These are phyloP conservation scores for Asterophora lycoperdoides DNA, from an alignment of 768 basidiomycete genomes.

Conservation along the genomic window DNA sequence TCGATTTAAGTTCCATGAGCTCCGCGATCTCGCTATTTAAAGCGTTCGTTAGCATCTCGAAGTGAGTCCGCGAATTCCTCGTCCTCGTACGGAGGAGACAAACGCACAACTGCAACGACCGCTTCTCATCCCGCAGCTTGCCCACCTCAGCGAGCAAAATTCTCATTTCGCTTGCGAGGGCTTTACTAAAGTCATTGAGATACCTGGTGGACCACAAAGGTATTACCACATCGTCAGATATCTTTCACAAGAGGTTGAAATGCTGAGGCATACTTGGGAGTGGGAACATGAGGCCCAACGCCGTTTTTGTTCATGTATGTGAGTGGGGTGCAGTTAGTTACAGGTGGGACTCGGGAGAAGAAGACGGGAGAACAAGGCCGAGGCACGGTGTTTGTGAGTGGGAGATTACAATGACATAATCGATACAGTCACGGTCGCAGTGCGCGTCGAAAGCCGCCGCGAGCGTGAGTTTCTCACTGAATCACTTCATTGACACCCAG, in stretches of 20 bases:
- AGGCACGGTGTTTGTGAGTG: too few relatives aligned
- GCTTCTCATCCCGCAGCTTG: constrained; percentile 70
- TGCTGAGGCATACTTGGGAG: constrained; percentile 3
- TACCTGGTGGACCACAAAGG: constrained; percentile 35
- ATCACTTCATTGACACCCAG: too few relatives aligned
- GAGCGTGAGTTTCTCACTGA: too few relatives aligned
- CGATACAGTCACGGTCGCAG: too few relatives aligned
- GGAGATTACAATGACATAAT: too few relatives aligned
- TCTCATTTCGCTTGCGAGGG: constrained; percentile 74
- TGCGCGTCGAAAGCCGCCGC: too few relatives aligned
- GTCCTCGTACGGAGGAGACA: not conserved
- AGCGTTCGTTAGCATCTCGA: not conserved
- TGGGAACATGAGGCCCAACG: constrained; percentile 15
- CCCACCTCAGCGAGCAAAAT: constrained; percentile 78
- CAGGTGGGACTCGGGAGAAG: too few relatives aligned
- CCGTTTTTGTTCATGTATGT: constrained; percentile 18
- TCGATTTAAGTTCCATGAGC: constrained; percentile 77
- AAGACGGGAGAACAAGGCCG: too few relatives aligned
- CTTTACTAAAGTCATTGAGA: constrained; percentile 81
- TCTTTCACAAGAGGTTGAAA: not conserved
- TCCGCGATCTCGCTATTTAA: constrained; percentile 72
- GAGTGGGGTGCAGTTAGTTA: too few relatives aligned
- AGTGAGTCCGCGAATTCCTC: not conserved
- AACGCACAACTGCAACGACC: constrained; percentile 67
- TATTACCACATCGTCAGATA: too few relatives aligned